A percentile compares a stretch with the other conserved stretches of the same genome.
phyloP scores from a whole-genome alignment of 352 stramenopile genomes.

The Pythium phragmitis region DNA sequence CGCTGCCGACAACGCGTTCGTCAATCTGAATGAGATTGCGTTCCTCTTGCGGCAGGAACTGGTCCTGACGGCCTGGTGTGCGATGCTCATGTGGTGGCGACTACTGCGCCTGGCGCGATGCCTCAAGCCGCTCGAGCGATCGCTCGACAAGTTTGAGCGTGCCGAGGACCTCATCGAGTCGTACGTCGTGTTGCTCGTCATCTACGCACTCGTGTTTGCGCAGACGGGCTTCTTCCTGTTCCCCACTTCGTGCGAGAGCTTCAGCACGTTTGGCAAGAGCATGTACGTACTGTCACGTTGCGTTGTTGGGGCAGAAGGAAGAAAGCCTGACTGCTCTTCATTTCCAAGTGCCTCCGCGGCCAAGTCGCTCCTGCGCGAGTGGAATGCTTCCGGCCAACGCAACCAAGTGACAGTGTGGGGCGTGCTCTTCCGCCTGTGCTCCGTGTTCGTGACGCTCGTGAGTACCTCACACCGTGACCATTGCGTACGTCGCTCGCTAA shows the following conservation, averaged over 20 bases:
- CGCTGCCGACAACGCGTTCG: slow-evolving; percentile 32
- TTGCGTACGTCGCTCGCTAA: neutral
- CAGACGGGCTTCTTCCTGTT: slow-evolving; percentile 50
- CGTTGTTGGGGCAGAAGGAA: too few relatives aligned
- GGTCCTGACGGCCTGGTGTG: slow-evolving; percentile 35
- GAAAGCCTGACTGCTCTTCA: neutral
- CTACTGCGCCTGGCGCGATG: slow-evolving; percentile 45
- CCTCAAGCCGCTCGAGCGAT: slow-evolving; percentile 43
- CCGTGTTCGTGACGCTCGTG: slow-evolving; percentile 25
- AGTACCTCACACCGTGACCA: neutral
- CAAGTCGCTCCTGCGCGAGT: slow-evolving; percentile 20
- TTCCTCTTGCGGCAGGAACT: slow-evolving; percentile 38
- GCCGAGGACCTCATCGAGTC: slow-evolving; percentile 42
- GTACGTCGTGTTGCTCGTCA: slow-evolving; percentile 36
- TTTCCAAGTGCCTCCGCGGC: slow-evolving; percentile 12
- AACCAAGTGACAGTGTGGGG: slow-evolving; percentile 13
- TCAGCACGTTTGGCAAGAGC: slow-evolving; percentile 40
- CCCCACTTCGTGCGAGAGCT: slow-evolving; percentile 29
- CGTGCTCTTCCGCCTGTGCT: slow-evolving; percentile 20
- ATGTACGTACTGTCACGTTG: slow-evolving; percentile 35
- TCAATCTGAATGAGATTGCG: slow-evolving; percentile 34
- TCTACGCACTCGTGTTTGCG: slow-evolving; percentile 50
- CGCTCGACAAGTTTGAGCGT: slow-evolving; percentile 42
- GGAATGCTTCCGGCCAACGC: neutral
- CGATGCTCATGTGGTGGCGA: slow-evolving; percentile 61